phyloP scores from a whole-genome alignment of 2,329 filamentous ascomycete genomes.

The Ophiostoma sp. region DNA sequence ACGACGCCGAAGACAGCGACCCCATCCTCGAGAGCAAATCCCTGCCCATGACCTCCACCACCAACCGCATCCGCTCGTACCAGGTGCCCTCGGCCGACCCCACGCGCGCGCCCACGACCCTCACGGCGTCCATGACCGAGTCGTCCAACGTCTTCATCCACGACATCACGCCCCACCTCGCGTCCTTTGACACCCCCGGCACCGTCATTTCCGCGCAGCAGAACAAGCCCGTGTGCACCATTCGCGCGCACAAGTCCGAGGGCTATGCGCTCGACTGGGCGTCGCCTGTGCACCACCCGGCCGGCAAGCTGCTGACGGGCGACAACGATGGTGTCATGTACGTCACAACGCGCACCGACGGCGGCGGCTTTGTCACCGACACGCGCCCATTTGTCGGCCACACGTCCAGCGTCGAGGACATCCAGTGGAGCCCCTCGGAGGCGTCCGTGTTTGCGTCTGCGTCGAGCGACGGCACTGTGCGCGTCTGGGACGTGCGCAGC shows the following conservation, averaged over 20 bases:
- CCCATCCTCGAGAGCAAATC: slow-evolving; percentile 89
- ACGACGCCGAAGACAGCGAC: slow-evolving; percentile 69
- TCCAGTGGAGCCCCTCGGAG: slow-evolving; percentile 95
- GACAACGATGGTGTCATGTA: slow-evolving; percentile 90
- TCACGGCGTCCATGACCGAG: slow-evolving; percentile 91
- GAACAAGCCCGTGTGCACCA: slow-evolving; percentile 80
- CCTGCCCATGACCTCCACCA: slow-evolving; percentile 80
- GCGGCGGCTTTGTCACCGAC: slow-evolving; percentile 85
- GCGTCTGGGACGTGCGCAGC: slow-evolving; percentile 90
- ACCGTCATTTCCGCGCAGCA: slow-evolving; percentile 72
- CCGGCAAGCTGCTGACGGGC: slow-evolving; percentile 83
- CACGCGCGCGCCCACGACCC: slow-evolving; percentile 67
- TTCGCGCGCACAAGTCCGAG: slow-evolving; percentile 86
- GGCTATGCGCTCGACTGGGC: slow-evolving; percentile 99
- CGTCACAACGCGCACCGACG: slow-evolving; percentile 76
- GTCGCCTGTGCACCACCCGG: slow-evolving; percentile 65
- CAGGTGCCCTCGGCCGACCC: slow-evolving; percentile 67
- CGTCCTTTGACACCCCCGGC: slow-evolving; percentile 85
- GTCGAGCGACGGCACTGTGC: slow-evolving; percentile 88
- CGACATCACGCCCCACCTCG: slow-evolving; percentile 84
- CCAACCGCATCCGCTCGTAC: slow-evolving; percentile 86
- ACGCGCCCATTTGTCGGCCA: slow-evolving; percentile 79
- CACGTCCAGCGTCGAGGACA: slow-evolving; percentile 78
- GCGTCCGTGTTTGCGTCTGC: slow-evolving; percentile 90
- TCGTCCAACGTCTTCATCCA: slow-evolving; percentile 84